Base-by-base conservation (phyloP, 441 rosid species). In the Melastoma candidum region DNA sequence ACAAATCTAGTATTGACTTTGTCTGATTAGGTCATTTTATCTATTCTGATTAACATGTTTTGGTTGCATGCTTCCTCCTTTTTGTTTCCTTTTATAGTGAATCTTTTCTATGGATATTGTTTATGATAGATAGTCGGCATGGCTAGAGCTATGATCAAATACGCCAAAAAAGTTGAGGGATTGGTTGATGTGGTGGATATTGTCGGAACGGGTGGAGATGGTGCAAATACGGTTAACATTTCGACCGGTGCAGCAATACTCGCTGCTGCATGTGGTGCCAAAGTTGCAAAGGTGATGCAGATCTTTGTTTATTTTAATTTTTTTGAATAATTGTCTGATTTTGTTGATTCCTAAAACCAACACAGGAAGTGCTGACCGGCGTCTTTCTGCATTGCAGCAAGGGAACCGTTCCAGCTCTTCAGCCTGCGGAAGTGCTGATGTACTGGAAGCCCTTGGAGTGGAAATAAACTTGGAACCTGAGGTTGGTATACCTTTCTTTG, bases 401-500 rank as follows among this genome's bases (percentile, higher is more conserved):
- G 97, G 99, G 62, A 93, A 74, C 66, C 90, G 90, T 45, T 86
- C 99, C 0, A 93, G 99, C 65, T 93, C 99, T 64, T 93, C 96
- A 55, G 95, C 99, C 11, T 89, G 97, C 66, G 99, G 99, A 74
- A 93, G 99, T 67, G 99, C 96, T 49, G 97, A 93, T 64, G 97
- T 89, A 2, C 60, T 89, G 50, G 97, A 89, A 65, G 86, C 83
- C 26, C 59, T 93, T 48, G 96, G 99, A 46, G 75, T 89, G 41
- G 79, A 55, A 39, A 74, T 86, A 58, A 87, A 89, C 73, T 66
- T 93, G 73, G 95, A 70, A 61, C 85, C 96, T n/a, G 85, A 80
- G 75, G 92, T 81, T 68, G 63, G 73, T 71, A 43, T 12, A 44
- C 41, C 41, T 36, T 6, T 36, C 41, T 36, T 4, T 9, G 8